Percentiles rank a stretch among this genome's conserved stretches.
Conservation (phyloP, 2,329 filamentous ascomycete genomes). For the Verticillium tricorpus region DNA sequence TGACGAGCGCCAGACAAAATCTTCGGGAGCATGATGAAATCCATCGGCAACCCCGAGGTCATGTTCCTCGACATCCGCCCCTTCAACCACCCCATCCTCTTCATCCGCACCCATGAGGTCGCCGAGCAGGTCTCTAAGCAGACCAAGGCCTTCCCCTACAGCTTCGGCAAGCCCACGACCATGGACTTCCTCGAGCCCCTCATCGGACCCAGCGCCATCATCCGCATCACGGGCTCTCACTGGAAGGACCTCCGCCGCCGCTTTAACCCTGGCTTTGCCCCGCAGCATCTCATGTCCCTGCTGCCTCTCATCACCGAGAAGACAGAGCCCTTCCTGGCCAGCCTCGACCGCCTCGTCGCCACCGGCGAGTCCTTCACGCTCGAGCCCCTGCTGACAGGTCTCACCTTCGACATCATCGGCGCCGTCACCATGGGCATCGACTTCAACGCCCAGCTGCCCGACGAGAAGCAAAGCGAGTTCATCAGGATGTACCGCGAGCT, state of each 20-base stretch:
- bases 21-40: conserved; percentile 21
- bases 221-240: conserved; percentile 6
- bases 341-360: conserved; percentile 4
- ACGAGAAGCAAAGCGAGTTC: conserved; percentile 19
- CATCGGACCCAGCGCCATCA: conserved; percentile 14
- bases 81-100: conserved; percentile 22
- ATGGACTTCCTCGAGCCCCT: conserved; percentile 19
- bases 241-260: conserved; percentile 24
- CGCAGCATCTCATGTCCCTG: conserved; percentile 30
- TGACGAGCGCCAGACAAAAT: conserved; percentile 14
- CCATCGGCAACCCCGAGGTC: conserved; percentile 25
- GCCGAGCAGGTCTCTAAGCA: conserved; percentile 32
- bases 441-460: conserved; percentile 24
- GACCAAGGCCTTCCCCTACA: conserved; percentile 24
- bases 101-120: conserved; percentile 26
- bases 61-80: conserved; percentile 31
- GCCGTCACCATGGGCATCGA: conserved; percentile 28
- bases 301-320: conserved; percentile 31
- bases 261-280: conserved; percentile 33
- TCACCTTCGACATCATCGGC: conserved; percentile 35
- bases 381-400: conserved; percentile 18
- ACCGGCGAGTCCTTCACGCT: conserved; percentile 13
- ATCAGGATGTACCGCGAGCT: conserved; percentile 24
- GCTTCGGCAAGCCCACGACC: conserved; percentile 25
- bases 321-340: conserved; percentile 19